Conservation (phyloP, 108 stramenopile species). For the Chaetoceros muelleri region DNA sequence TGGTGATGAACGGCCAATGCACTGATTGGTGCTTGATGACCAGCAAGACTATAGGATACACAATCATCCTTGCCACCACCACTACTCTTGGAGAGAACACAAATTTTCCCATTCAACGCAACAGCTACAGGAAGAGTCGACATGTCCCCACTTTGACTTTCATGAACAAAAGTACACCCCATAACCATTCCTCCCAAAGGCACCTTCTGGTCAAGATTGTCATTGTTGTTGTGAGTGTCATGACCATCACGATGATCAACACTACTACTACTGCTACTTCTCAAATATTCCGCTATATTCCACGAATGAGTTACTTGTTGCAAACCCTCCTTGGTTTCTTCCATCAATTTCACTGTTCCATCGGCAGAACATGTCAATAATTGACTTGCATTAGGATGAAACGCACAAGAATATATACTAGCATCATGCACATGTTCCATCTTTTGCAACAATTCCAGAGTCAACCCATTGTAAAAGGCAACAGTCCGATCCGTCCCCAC, state of each 20-base stretch:
- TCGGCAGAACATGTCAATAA: conserved; percentile 87
- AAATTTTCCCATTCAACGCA: conserved; percentile 75
- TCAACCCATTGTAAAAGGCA: conserved; percentile 72
- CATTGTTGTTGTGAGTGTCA: conserved; percentile 14
- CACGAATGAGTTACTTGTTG: conserved; percentile 39
- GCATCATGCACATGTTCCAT: conserved; percentile 54
- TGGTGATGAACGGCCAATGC: conserved; percentile 63
- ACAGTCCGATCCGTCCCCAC: conserved; percentile 80
- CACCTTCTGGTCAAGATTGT: conserved; percentile 22
- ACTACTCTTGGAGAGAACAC: conserved; percentile 20
- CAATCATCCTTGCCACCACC: conserved; percentile 12
- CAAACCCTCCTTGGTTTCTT: conserved; percentile 13
- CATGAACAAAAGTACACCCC: conserved; percentile 69
- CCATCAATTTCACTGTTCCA: conserved; percentile 79
- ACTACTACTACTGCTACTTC: no score
- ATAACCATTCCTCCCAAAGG: conserved; percentile 64
- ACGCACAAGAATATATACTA: conserved; percentile 83
- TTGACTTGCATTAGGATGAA: conserved; percentile 53
- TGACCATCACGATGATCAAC: no score
- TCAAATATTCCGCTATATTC: conserved; percentile 41
- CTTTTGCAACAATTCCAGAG: conserved; percentile 31
- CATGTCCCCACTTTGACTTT: conserved; percentile 18
- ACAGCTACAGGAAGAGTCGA: conserved; percentile 56
- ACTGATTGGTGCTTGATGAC: conserved; percentile 77
- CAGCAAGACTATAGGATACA: conserved; percentile 36